phyloP scores from a whole-genome alignment of 805 yeast species.

The Candida coquimbonensis region DNA sequence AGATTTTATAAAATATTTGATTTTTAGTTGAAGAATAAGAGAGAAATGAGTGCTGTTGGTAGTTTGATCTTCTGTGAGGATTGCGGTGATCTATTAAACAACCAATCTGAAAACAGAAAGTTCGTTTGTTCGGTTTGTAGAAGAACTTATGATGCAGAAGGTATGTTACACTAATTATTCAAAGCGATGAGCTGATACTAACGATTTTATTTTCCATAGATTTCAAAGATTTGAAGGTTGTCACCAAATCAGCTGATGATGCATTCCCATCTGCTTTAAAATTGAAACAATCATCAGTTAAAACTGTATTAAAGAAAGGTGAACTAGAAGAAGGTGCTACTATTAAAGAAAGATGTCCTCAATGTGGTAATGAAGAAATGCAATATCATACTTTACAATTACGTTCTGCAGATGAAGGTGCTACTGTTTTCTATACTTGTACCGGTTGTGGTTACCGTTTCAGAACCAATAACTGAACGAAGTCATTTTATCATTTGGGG shows the following conservation, averaged over 20 bases:
- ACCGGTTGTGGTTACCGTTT: conserved; percentile 87
- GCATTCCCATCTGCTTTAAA: conserved; percentile 88
- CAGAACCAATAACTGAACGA: conserved; percentile 81
- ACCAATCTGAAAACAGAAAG: conserved; percentile 41
- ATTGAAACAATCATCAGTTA: conserved; percentile 82
- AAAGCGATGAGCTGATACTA: neutral
- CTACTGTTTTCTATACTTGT: conserved; percentile 97
- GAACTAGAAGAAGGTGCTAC: conserved; percentile 94
- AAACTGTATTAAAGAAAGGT: conserved; percentile 67
- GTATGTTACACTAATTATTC: conserved; percentile 18
- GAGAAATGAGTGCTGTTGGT: conserved; percentile 85
- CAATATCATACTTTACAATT: conserved; percentile 93
- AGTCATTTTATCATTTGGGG: neutral
- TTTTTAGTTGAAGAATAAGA: neutral
- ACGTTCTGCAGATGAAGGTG: conserved; percentile 99
- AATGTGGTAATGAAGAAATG: conserved; percentile 98
- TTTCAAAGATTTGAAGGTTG: conserved; percentile 76
- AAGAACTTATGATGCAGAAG: conserved; percentile 32
- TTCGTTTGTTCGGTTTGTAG: conserved; percentile 54
- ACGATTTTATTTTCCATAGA: conserved; percentile 21
- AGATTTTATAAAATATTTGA: neutral
- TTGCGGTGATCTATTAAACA: conserved; percentile 85
- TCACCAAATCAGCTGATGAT: conserved; percentile 81
- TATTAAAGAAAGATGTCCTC: conserved; percentile 96
- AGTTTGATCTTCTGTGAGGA: conserved; percentile 87